phyloP scores from a whole-genome alignment of 164 flowering plant genomes.

The Tetracentron sinense region DNA sequence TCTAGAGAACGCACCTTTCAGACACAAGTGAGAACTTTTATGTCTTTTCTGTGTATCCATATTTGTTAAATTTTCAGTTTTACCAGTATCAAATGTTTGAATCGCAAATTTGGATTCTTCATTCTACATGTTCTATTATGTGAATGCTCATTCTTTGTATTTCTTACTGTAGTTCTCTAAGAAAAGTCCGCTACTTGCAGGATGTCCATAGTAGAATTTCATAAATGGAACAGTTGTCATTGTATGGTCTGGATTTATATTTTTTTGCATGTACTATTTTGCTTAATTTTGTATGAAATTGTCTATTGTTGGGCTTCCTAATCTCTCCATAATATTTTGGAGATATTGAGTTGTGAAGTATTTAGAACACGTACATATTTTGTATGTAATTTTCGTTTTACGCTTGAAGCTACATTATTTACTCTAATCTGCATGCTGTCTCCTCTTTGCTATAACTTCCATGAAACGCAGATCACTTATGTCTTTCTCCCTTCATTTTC shows the following conservation, averaged over 20 bases:
- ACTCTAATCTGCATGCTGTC: not conserved
- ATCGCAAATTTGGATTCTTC: not conserved
- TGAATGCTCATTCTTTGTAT: not conserved
- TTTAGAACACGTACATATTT: too few relatives aligned
- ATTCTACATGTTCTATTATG: not conserved
- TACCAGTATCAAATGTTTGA: not conserved
- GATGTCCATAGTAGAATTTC: not conserved
- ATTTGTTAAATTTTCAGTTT: not conserved
- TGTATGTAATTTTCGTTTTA: too few relatives aligned
- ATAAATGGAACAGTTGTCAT: too few relatives aligned
- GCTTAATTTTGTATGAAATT: not conserved
- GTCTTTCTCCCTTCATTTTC: slow-evolving; percentile 9
- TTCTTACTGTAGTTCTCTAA: not conserved
- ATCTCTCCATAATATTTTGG: not conserved
- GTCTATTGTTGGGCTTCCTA: not conserved
- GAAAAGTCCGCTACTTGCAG: not conserved
- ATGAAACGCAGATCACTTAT: not conserved
- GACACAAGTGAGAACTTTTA: not conserved
- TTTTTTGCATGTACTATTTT: not conserved
- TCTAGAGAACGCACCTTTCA: not conserved
- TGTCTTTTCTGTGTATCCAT: not conserved
- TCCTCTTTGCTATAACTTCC: not conserved
- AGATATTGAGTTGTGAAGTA: too few relatives aligned
- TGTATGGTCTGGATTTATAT: not conserved
- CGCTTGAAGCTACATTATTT: too few relatives aligned